Evolutionary conservation across 306 rosid genomes (phyloP).

Genomic region (Lablab purpureus): DNA sequence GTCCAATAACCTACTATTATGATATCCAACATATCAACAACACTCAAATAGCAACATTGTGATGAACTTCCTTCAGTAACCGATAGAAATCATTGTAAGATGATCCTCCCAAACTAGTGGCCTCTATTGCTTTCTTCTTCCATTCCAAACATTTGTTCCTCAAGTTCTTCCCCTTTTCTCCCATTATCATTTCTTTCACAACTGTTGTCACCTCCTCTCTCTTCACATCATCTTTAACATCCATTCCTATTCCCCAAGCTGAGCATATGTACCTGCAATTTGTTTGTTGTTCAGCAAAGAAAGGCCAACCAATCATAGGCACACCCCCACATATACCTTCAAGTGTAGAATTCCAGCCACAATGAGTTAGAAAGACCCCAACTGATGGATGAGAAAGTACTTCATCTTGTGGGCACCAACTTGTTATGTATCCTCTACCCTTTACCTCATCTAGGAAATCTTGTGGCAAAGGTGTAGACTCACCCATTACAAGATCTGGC

Average conservation of each 20-base stretch:
- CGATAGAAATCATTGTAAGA: constrained; percentile 29
- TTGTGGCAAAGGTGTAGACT: not conserved
- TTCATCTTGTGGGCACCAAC: constrained; percentile 38
- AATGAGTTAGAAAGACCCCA: constrained; percentile 6
- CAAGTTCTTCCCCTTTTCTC: constrained; percentile 34
- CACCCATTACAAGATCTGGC: constrained; percentile 1
- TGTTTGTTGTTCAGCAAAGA: constrained; percentile 49
- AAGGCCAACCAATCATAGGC: constrained; percentile 39
- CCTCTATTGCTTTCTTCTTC: constrained; percentile 7
- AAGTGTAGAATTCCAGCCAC: constrained; percentile 11
- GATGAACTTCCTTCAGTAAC: constrained; percentile 7
- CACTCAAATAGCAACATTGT: not conserved
- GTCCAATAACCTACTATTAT: too few species aligned
- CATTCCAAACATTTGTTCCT: constrained; percentile 22
- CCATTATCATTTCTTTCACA: constrained; percentile 24
- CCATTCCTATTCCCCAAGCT: constrained; percentile 34
- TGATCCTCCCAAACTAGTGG: constrained; percentile 21
- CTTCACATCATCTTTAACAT: constrained; percentile 33
- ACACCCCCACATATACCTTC: not conserved
- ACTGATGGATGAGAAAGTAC: constrained; percentile 37
- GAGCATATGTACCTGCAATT: constrained; percentile 39
- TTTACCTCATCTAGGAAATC: constrained; percentile 36
- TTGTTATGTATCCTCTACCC: constrained; percentile 44
- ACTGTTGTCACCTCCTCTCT: constrained; percentile 12
- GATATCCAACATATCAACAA: too few species aligned